Conservation (phyloP, 192 early-diverging fungal species). For the Backusella psychrophila region DNA sequence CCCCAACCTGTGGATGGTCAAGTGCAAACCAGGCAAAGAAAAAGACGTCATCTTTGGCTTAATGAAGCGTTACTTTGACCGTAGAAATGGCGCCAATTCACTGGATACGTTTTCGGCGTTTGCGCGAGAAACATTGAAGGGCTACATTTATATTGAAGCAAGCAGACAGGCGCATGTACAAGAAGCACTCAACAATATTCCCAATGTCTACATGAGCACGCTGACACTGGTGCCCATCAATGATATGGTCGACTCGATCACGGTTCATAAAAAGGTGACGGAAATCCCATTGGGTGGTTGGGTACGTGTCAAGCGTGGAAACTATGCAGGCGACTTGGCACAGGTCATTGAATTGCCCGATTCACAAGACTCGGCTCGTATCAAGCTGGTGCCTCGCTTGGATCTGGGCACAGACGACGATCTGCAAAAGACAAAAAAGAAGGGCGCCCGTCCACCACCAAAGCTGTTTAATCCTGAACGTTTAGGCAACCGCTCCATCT, state of each 20-base stretch:
- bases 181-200: slow-evolving; percentile 51
- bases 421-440: slow-evolving; percentile 61
- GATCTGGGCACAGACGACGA: slow-evolving; percentile 53
- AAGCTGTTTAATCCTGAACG: slow-evolving; percentile 73
- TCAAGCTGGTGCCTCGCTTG: slow-evolving; percentile 75
- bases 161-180: slow-evolving; percentile 75
- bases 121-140: slow-evolving; percentile 77
- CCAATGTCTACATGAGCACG: slow-evolving; percentile 67
- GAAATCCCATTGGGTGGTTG: slow-evolving; percentile 72
- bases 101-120: slow-evolving; percentile 80
- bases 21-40: slow-evolving; percentile 86
- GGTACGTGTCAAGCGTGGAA: slow-evolving; percentile 90
- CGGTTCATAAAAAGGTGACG: slow-evolving; percentile 61
- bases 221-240: slow-evolving; percentile 83
- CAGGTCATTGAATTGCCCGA: slow-evolving; percentile 70
- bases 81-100: slow-evolving; percentile 56
- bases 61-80: slow-evolving; percentile 74
- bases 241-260: slow-evolving; percentile 90
- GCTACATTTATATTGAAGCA: slow-evolving; percentile 94
- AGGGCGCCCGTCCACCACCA: slow-evolving; percentile 61
- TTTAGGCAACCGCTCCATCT: slow-evolving; percentile 36
- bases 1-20: slow-evolving; percentile 89
- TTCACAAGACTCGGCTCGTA: slow-evolving; percentile 59
- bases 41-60: slow-evolving; percentile 79
- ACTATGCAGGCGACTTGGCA: slow-evolving; percentile 90